These are phyloP conservation scores for Alternaria postmessia DNA, from an alignment of 2,329 filamentous ascomycete genomes.

Conservation along the genomic window DNA sequence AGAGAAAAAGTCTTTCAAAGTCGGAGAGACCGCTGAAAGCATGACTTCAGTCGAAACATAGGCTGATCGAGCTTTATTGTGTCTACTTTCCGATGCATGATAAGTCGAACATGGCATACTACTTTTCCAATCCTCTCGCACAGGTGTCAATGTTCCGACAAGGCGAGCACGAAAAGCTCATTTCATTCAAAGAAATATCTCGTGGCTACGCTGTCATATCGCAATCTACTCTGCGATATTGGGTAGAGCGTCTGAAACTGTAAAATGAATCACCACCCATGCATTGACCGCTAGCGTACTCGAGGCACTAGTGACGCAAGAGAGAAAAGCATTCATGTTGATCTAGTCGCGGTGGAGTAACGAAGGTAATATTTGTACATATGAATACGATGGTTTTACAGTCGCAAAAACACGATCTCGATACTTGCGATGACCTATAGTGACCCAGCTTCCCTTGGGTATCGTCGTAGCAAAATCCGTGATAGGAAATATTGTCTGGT, in stretches of 20 bases:
- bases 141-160: neutral
- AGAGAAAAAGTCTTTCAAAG: neutral
- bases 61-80: neutral
- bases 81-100: neutral
- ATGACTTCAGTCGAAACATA: neutral
- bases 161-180: neutral
- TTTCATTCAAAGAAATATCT: neutral
- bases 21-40: neutral
- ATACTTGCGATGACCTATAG: neutral
- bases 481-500: neutral
- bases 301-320: neutral
- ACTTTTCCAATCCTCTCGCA: neutral
- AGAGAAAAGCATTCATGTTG: neutral
- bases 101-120: too few species aligned
- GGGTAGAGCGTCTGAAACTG: too few species aligned
- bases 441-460: neutral
- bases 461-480: neutral
- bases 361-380: neutral
- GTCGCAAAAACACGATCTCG: too few species aligned
- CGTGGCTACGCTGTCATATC: neutral
- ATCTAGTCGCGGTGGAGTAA: neutral
- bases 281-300: neutral
- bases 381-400: neutral
- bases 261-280: too few species aligned
- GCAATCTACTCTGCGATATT: neutral